Percentiles rank a stretch among this genome's conserved stretches.
Evolutionary conservation across 2,329 filamentous ascomycete species (phyloP).

Genomic region (Ceratocystis ficicola): DNA sequence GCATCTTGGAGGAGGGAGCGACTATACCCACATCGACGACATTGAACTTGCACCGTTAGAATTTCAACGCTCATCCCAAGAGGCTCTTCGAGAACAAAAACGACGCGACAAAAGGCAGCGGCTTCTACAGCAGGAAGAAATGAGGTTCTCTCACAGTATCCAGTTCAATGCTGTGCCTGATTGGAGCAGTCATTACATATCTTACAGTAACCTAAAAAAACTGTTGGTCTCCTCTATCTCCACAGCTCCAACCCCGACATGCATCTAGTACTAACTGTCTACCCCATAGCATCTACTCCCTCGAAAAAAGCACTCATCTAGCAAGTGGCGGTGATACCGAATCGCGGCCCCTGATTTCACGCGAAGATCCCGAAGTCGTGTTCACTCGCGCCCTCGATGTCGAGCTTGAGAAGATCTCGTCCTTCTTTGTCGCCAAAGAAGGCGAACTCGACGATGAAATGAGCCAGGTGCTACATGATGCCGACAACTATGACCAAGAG

Average conservation of each 20-base stretch:
- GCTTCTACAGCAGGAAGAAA: constrained; percentile 67
- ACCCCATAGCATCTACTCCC: constrained; percentile 68
- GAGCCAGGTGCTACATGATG: constrained; percentile 61
- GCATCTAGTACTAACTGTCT: background rate
- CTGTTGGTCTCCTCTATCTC: constrained; percentile 47
- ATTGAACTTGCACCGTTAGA: constrained; percentile 33
- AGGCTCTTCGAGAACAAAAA: constrained; percentile 33
- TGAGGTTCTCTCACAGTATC: constrained; percentile 99
- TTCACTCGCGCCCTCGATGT: constrained; percentile 73
- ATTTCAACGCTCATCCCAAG: constrained; percentile 24
- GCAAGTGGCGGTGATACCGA: constrained; percentile 58
- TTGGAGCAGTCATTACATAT: constrained; percentile 96
- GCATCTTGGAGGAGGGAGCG: constrained; percentile 20
- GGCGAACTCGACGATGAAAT: constrained; percentile 74
- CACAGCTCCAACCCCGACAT: background rate
- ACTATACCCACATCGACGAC: constrained; percentile 23
- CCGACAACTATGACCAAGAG: constrained; percentile 54
- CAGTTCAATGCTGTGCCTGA: constrained; percentile 99
- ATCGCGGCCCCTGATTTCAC: constrained; percentile 66
- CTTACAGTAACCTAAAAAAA: constrained; percentile 98
- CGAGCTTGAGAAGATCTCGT: constrained; percentile 86
- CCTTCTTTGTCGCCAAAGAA: constrained; percentile 85
- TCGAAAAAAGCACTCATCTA: constrained; percentile 64
- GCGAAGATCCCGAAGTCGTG: constrained; percentile 63
- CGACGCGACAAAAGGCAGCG: constrained; percentile 52